phyloP scores from a whole-genome alignment of 1,284 basidiomycete species.

The Austroboletus novae-zelandiae region DNA sequence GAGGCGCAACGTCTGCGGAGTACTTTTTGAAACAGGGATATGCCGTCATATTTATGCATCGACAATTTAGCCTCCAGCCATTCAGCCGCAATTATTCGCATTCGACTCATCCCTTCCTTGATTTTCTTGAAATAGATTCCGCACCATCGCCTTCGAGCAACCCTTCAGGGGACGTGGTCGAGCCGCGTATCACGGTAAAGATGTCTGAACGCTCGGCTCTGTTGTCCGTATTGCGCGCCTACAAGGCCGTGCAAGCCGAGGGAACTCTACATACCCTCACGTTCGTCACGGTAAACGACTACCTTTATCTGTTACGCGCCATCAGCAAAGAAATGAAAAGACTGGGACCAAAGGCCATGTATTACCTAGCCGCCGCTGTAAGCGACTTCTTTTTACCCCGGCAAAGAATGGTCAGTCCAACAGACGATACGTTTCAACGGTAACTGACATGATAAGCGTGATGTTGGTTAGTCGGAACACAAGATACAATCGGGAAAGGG shows the following conservation, averaged over 20 bases:
- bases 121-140: constrained; percentile 81
- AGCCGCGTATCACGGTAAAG: constrained; percentile 62
- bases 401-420: constrained; percentile 72
- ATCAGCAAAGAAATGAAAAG: constrained; percentile 72
- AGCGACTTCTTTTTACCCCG: constrained; percentile 96
- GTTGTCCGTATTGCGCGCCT: constrained; percentile 72
- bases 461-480: constrained; percentile 75
- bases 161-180: constrained; percentile 18
- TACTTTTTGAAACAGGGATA: constrained; percentile 94
- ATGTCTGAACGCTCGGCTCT: constrained; percentile 64
- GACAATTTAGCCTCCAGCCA: constrained; percentile 95
- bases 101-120: constrained; percentile 96
- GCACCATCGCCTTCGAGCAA: constrained; percentile 19
- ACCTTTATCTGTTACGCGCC: constrained; percentile 88
- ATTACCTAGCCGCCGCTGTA: constrained; percentile 96
- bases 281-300: constrained; percentile 96
- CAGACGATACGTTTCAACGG: not conserved
- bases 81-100: constrained; percentile 98
- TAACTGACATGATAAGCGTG: constrained; percentile 14
- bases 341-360: constrained; percentile 77
- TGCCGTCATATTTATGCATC: constrained; percentile 98
- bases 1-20: constrained; percentile 96
- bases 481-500: constrained; percentile 98
- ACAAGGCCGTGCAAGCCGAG: constrained; percentile 76
- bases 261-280: constrained; percentile 83